Base-by-base conservation (phyloP, 345 rosid genomes). In the Eucalyptus erythrocorys region DNA sequence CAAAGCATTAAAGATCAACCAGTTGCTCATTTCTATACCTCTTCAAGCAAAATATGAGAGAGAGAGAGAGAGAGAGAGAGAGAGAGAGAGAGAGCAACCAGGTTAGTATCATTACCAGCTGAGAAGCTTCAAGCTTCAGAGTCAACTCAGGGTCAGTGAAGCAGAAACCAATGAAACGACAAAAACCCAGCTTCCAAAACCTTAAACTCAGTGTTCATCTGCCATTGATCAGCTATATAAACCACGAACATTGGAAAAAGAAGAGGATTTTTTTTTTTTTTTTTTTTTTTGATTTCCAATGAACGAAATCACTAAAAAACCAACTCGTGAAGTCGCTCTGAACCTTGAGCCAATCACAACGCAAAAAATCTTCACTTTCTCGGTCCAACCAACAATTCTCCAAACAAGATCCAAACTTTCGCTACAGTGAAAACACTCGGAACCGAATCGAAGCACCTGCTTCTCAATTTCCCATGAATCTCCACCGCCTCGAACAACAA, bases 331-430 rank as follows among this genome's bases (percentile, higher is more conserved):
- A 37, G 85, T 80, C 86, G 40, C 64, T 84, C 34, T 42, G 40
- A 80, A 17, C 85, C 89, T 82, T 57, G 92, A 88, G 89, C 88
- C 90, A 91, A 93, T 88, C 88, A 90, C 89, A 13, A 71, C 53
- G 55, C n/a, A 16, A 51, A 48, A 17, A 40, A 32, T 48, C n/a
- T 45, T 51, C 84, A 32, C 43, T 68, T 88, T 71, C 87, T 86
- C 84, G 81, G 66, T 91, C 82, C 71, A 59, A 43, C 84, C 88
- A 88, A 90, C 64, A 79, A 42, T 59, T 49, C 76, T 26, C 45
- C 45, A 71, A 48, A 88, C 86, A 89, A 90, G 92, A 92, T 93
- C 93, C 94, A 93, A 89, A 92, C 91, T 92, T 82, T 90, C 85
- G 85, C 91, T 85, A 49, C 89, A 37, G 82, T 37, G 45, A 30